Conservation (phyloP, 2,329 filamentous ascomycete species). For the Venturia nashicola region DNA sequence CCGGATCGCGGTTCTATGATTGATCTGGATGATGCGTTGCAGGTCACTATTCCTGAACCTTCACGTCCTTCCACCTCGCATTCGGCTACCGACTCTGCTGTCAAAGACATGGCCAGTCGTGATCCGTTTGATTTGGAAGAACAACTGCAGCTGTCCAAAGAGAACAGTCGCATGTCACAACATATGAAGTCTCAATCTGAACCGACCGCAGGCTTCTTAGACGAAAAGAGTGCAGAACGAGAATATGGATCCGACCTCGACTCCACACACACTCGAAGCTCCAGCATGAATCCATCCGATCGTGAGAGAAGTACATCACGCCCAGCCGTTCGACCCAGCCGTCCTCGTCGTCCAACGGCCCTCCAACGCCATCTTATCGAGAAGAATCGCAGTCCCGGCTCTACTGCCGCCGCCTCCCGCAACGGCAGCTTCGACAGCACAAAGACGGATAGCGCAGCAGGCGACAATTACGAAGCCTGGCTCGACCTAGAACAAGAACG, state of each 20-base stretch:
- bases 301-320: slow-evolving; percentile 5
- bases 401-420: background rate
- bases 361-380: slow-evolving; percentile 7
- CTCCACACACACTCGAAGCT: slow-evolving; percentile 7
- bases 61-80: slow-evolving; percentile 30
- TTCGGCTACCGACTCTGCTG: slow-evolving; percentile 19
- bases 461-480: background rate
- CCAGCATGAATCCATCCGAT: slow-evolving; percentile 8
- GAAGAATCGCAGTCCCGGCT: slow-evolving; percentile 1
- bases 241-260: slow-evolving; percentile 7
- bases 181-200: slow-evolving; percentile 29
- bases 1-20: slow-evolving; percentile 33
- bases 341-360: slow-evolving; percentile 6
- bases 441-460: background rate
- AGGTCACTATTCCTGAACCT: slow-evolving; percentile 25
- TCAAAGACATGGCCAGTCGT: slow-evolving; percentile 28
- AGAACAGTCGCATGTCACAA: slow-evolving; percentile 25
- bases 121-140: slow-evolving; percentile 40
- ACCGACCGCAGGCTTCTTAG: slow-evolving; percentile 17
- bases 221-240: background rate
- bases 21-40: slow-evolving; percentile 24
- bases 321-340: background rate
- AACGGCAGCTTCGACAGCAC: slow-evolving; percentile 7
- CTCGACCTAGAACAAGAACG: background rate
- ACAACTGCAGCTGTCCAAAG: slow-evolving; percentile 24